Base-by-base conservation (phyloP, 805 yeast genomes). In the Pichia sporocuriosa region DNA sequence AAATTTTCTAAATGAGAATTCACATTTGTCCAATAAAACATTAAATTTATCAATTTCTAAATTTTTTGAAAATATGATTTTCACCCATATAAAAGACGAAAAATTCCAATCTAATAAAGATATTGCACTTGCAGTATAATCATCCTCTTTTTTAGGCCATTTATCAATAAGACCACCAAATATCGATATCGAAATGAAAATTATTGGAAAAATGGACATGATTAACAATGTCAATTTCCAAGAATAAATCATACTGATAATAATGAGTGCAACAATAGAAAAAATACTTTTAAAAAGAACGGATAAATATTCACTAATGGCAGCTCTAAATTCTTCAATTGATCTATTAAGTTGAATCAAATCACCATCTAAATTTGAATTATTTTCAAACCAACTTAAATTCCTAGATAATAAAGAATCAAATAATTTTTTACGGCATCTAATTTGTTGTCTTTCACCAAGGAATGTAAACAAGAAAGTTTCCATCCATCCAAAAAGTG, bases 211-310 rank as follows among this genome's bases (percentile, higher is more conserved):
- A 4, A 83, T 70, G 1, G 86, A 80, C 44, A 90, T 54, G n/a
- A 83, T 75, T 2, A 93, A 73, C 21, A 93, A 61, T 0, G 97
- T 84, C 10, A 93, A 68, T 4, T 84, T 71, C 97, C 97, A 90
- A 3, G 95, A 84, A 46, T 78, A 80, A 46, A 73, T 72, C 56
- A 93, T 73, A 1, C 96, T 79, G 0, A 84, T 75, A 1, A 75
- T 69, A 2, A 81, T 55, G 10, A 82, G 61, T 0, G 82, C 75
- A 4, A 75, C 40, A 0, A 77, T 63, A 0, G 87, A 70, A 0
- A 77, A 73, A 1, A 68, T 31, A 8, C 77, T 70, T 48, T 79
- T 79, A 11, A 76, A 54, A 1, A 80, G 53, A 17, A 79, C 51
- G 0, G 84, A 87, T 15, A 79, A 55, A 3, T 80, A 74, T 54